Percentiles rank a stretch among this genome's conserved stretches.
These are phyloP conservation scores for Megacollybia marginata DNA, from an alignment of 768 basidiomycete genomes.

Conservation along the genomic window DNA sequence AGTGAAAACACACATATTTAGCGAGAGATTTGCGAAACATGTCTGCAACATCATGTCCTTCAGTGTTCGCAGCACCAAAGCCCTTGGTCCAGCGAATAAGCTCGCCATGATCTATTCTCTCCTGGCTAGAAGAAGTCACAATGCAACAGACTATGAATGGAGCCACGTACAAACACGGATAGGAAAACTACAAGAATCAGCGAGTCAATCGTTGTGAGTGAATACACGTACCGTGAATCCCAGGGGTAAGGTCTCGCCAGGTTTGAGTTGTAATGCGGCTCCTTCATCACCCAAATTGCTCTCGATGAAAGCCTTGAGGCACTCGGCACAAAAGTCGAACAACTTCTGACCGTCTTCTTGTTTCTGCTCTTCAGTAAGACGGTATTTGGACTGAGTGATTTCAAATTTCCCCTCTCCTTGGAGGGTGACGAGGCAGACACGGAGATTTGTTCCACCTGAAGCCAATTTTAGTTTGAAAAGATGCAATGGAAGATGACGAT, in stretches of 20 bases:
- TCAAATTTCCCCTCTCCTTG: constrained; percentile 95
- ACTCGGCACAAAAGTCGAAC: constrained; percentile 97
- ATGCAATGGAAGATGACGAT: constrained; percentile 14
- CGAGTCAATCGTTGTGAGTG: constrained; percentile 5
- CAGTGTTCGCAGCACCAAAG: constrained; percentile 86
- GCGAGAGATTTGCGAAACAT: constrained; percentile 85
- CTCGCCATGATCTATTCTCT: constrained; percentile 86
- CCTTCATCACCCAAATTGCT: constrained; percentile 52
- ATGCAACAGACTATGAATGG: not conserved
- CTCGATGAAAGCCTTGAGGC: constrained; percentile 80
- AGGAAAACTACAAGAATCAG: constrained; percentile 63
- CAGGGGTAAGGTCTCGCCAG: constrained; percentile 62
- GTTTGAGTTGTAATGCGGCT: constrained; percentile 38
- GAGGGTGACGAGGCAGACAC: constrained; percentile 92
- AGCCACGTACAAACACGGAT: constrained; percentile 80
- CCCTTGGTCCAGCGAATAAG: constrained; percentile 99
- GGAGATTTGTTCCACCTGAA: constrained; percentile 91
- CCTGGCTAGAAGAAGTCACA: constrained; percentile 52
- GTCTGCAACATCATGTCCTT: constrained; percentile 85
- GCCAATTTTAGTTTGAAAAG: not conserved
- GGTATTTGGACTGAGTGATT: constrained; percentile 96
- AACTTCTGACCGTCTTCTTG: constrained; percentile 93
- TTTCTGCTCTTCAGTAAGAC: constrained; percentile 95
- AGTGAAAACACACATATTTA: constrained; percentile 51
- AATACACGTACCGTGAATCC: constrained; percentile 79